A percentile compares a stretch with the other conserved stretches of the same genome.
phyloP scores from a whole-genome alignment of 768 basidiomycete genomes.

The Pulveroboletus sp. region DNA sequence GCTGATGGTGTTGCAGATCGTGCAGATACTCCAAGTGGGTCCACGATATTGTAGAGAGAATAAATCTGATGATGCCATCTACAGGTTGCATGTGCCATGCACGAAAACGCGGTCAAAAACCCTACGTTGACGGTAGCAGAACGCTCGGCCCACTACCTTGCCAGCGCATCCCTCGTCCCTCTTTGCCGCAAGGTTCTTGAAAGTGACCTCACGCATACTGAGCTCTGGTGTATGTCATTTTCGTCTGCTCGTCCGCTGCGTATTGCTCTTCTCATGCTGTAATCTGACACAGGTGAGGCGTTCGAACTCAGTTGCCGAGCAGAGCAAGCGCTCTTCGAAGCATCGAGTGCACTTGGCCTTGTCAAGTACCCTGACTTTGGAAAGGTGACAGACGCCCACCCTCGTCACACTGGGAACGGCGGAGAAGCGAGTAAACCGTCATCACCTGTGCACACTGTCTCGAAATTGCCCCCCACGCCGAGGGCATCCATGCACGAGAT shows the following conservation, averaged over 20 bases:
- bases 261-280: not conserved
- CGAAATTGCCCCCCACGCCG: not conserved
- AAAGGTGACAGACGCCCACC: not conserved
- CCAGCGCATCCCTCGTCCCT: constrained; percentile 2
- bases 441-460: not conserved
- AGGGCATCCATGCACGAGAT: not conserved
- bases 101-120: constrained; percentile 21
- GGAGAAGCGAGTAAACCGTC: not conserved
- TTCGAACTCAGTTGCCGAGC: not conserved
- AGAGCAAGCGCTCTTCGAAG: not conserved
- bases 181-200: constrained; percentile 7
- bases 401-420: not conserved
- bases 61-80: not conserved
- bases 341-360: constrained; percentile 2
- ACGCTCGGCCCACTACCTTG: constrained; percentile 8
- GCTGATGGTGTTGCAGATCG: constrained; percentile 10
- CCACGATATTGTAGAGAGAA: not conserved
- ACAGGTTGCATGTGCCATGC: constrained; percentile 22
- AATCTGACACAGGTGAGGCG: constrained; percentile 7
- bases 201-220: not conserved
- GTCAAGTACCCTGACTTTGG: not conserved
- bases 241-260: not conserved
- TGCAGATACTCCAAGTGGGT: constrained; percentile 20
- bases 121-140: not conserved
- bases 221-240: constrained; percentile 15